Base-by-base conservation (phyloP, 1,284 basidiomycete species). In the Trichosporon asahii region DNA sequence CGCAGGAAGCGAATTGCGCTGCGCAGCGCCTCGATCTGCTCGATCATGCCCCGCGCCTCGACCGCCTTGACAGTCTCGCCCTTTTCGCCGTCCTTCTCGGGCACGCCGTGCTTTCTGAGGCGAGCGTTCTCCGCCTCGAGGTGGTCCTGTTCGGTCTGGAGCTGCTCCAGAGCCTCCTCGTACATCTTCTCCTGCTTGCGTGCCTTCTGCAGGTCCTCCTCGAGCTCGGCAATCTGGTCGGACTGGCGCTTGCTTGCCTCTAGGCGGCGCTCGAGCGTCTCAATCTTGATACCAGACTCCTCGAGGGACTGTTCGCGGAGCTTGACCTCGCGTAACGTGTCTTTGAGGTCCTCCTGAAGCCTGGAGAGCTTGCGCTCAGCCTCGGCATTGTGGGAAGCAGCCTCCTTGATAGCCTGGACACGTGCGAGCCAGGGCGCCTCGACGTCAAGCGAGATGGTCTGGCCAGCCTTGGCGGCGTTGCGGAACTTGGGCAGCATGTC, bases 231-330 rank as follows among this genome's bases (percentile, higher is more conserved):
- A 68, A 98, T 91, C 25, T 88, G 85, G 72, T 98, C 95, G 1
- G 90, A 90, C 82, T 88, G 81, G 79, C 91, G 93, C 86, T 94
- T 95, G 71, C 90, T 90, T 0, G 89, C 88, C 79, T 98, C 95
- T 85, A 96, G 90, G 64, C 94, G 89, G 65, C 94, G 89, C 79
- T 96, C 93, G 87, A 99, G 91, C 8, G 96, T 88, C 81, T 98
- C 94, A 68, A 98, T 92, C 86, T 95, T 98, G 72, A 98, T 94
- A 5, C 86, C 85, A 6, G 90, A 86, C 80, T 99, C 97, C 82
- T 98, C 94, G 65, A 95, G 89, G 44, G 84, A 88, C 85, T 97
- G 93, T 74, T 99, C 96, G 83, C 94, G 89, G 55, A 88, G 85
- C 80, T 91, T 91, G 79, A 98, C 87, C 68, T 88, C 92, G 31